Percentiles rank a stretch among this genome's conserved stretches.
Evolutionary conservation across 306 rosid genomes (phyloP).

Genomic region (Abrus precatorius): DNA sequence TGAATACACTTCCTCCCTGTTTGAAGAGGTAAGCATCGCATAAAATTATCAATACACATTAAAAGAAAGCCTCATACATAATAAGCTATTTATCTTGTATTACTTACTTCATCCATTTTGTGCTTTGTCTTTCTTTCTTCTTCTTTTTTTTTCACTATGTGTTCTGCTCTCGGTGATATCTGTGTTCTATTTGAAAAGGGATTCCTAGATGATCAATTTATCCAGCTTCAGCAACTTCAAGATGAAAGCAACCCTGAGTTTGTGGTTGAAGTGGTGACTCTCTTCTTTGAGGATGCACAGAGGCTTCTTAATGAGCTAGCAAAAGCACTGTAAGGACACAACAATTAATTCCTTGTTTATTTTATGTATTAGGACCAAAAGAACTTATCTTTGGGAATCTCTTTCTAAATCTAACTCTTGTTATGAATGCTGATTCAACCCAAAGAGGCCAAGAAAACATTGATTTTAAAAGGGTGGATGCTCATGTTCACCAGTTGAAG

Average conservation of each 20-base stretch:
- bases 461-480: conserved; percentile 75
- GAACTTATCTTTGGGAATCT: not conserved
- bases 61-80: not conserved
- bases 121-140: conserved; percentile 9
- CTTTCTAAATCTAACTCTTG: not conserved
- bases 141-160: not conserved
- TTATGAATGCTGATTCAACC: not conserved
- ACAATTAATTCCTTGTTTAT: not conserved
- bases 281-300: conserved; percentile 79
- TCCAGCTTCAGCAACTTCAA: conserved; percentile 74
- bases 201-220: conserved; percentile 76
- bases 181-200: conserved; percentile 55
- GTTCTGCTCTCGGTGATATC: conserved; percentile 28
- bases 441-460: conserved; percentile 63
- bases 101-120: not conserved
- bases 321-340: conserved; percentile 62
- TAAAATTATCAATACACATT: conserved; percentile 7
- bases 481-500: conserved; percentile 84
- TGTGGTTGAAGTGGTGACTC: conserved; percentile 82
- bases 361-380: not conserved
- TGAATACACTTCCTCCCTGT: conserved; percentile 70
- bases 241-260: conserved; percentile 89
- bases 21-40: conserved; percentile 64
- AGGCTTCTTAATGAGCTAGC: conserved; percentile 73
- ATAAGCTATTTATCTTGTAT: not conserved